A percentile compares a stretch with the other conserved stretches of the same genome.
Evolutionary conservation across 495 filamentous ascomycete genomes (phyloP).

Genomic region (Annulohypoxylon stygium): DNA sequence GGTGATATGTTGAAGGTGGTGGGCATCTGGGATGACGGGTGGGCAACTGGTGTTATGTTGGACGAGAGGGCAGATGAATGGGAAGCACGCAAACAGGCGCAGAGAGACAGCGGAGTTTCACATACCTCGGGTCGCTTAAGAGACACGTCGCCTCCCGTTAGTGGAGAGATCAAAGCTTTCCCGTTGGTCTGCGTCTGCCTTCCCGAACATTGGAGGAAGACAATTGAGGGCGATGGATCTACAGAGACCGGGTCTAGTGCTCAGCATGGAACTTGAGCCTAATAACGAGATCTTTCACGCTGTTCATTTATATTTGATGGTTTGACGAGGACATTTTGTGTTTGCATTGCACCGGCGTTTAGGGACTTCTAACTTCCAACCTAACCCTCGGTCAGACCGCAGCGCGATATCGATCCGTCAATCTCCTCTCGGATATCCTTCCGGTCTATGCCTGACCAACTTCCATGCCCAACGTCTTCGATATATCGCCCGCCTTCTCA

Average conservation of each 20-base stretch:
- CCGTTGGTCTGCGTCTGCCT: constrained; percentile 97
- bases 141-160: constrained; percentile 73
- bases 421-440: constrained; percentile 18
- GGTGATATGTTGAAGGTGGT: constrained; percentile 99
- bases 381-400: constrained; percentile 30
- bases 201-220: constrained; percentile 97
- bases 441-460: constrained; percentile 13
- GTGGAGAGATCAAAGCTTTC: constrained; percentile 96
- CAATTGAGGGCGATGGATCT: constrained; percentile 87
- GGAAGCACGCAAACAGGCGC: constrained; percentile 78
- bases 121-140: constrained; percentile 75
- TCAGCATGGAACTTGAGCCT: constrained; percentile 52
- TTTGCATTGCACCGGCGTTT: constrained; percentile 53
- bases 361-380: constrained; percentile 37
- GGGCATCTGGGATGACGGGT: constrained; percentile 99
- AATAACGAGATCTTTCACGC: constrained; percentile 44
- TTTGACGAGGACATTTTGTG: constrained; percentile 60
- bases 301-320: constrained; percentile 48
- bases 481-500: constrained; percentile 23
- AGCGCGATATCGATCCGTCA: constrained; percentile 34
- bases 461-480: constrained; percentile 23
- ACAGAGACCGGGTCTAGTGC: constrained; percentile 67
- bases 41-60: constrained; percentile 92
- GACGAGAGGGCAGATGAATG: constrained; percentile 89
- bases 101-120: constrained; percentile 94